Evolutionary conservation across 2,329 filamentous ascomycete genomes (phyloP).

Genomic region (Biscogniauxia marginata): DNA sequence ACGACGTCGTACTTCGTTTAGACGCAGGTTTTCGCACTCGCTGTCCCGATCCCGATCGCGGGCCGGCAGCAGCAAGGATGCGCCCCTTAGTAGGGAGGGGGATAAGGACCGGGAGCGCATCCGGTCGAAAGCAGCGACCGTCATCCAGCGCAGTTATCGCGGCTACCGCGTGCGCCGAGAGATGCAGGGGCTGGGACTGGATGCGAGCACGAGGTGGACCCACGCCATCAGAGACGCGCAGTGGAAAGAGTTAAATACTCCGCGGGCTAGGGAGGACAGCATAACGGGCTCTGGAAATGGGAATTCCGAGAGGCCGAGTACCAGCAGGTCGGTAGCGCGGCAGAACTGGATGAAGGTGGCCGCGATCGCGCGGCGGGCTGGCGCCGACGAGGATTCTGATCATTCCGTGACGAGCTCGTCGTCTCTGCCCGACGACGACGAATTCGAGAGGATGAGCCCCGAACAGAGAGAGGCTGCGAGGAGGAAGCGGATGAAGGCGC

Average conservation of each 20-base stretch:
- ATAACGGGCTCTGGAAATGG: conserved; percentile 2
- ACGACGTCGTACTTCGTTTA: conserved; percentile 9
- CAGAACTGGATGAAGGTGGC: conserved; percentile 75
- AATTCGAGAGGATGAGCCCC: conserved; percentile 27
- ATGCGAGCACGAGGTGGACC: conserved; percentile 69
- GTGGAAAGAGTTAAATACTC: conserved; percentile 51
- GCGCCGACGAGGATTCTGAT: conserved; percentile 58
- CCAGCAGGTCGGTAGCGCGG: conserved; percentile 45
- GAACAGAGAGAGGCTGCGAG: conserved; percentile 39
- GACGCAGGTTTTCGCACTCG: conserved; percentile 8
- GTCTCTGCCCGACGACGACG: conserved; percentile 29
- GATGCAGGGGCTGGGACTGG: conserved; percentile 65
- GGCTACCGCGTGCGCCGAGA: conserved; percentile 73
- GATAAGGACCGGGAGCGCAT: conserved; percentile 23
- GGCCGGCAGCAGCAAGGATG: conserved; percentile 2
- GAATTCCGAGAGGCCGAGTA: conserved; percentile 15
- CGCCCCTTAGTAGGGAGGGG: neutral
- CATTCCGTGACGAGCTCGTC: conserved; percentile 42
- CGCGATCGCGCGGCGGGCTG: conserved; percentile 69
- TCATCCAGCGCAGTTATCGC: conserved; percentile 72
- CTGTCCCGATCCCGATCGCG: conserved; percentile 10
- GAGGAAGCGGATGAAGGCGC: conserved; percentile 47
- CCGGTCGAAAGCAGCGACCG: conserved; percentile 47
- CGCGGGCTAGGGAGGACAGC: conserved; percentile 37
- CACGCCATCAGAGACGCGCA: conserved; percentile 61